Evolutionary conservation across 2,329 filamentous ascomycete species (phyloP), one percentile per base, ranked within the genome.

Genomic region (Diaporthe humulicola): DNA sequence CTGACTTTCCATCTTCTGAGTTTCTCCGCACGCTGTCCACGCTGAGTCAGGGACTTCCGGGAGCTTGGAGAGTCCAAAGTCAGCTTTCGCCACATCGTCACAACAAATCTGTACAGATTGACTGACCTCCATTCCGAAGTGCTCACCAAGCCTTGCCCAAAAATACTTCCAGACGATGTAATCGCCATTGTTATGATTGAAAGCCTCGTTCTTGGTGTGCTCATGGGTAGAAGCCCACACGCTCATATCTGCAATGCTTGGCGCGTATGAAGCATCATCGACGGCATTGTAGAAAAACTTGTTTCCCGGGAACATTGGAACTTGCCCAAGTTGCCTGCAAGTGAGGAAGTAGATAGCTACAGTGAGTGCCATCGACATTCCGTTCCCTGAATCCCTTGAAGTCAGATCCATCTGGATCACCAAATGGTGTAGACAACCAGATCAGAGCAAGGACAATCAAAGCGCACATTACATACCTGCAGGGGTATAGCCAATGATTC

Each of bases 131-230:
- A 80, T 57, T 7, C 77, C 79, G 2, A 80, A 78, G 66, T 81
- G 79, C 17, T 70, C 70, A 0, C 75, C 79, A 14, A 80, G 66
- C 15, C 78, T 77, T 3, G 74, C 74, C 75, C 76, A 81, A 8
- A 81, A 61, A 50, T 81, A 73, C 36, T 73, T 77, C 81, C 81
- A 81, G 14, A 80, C 78, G 40, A 81, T 78, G 4, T 77, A 70
- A 67, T 82, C 80, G 1, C 80, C 80, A 52, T 82, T 82, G 9
- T 69, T 76, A 38, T 80, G 78, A 52, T 80, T 81, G 74, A 82
- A 81, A 0, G 76, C 79, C 48, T 82, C 78, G 42, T 82, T 76
- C 42, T 78, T 77, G 17, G 76, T 77, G 30, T 79, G 75, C 8
- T 77, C 75, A 4, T 76, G 36, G 1, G 79, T 79, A 0, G 77